A percentile compares a stretch with the other conserved stretches of the same genome.
These are phyloP conservation scores for Solanum ahanhuiri DNA, from an alignment of 257 asterid species.

Conservation along the genomic window DNA sequence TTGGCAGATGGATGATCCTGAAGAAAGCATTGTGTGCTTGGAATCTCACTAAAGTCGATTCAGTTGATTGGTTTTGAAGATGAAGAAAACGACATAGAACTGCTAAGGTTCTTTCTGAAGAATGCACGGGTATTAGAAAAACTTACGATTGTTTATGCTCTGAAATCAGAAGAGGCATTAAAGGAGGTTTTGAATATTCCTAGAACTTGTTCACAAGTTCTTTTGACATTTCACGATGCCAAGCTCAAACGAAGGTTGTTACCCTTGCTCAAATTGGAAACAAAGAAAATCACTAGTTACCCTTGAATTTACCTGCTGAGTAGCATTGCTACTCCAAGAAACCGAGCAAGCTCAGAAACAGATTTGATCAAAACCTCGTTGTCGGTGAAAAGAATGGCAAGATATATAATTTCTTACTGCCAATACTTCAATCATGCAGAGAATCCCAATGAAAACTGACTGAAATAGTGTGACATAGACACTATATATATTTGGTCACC, in stretches of 20 bases:
- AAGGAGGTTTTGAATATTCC: no score
- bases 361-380: constrained; percentile 25
- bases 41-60: no score
- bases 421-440: constrained; percentile 23
- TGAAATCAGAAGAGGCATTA: no score
- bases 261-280: no score
- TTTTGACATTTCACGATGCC: no score
- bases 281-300: not conserved
- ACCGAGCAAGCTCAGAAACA: constrained; percentile 30
- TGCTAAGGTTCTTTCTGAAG: not conserved
- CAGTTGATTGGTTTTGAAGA: no score
- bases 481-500: constrained; percentile 39
- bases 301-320: constrained; percentile 19
- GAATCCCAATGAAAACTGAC: constrained; percentile 33
- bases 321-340: constrained; percentile 36
- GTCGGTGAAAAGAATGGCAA: constrained; percentile 42
- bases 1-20: no score
- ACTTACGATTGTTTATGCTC: no score
- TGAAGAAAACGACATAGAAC: not conserved
- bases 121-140: no score
- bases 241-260: no score
- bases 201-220: no score
- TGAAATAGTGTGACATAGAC: constrained; percentile 36
- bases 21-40: no score
- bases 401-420: constrained; percentile 25